Base-by-base conservation (phyloP, 2,329 filamentous ascomycete genomes). In the Fusarium sacchari region DNA sequence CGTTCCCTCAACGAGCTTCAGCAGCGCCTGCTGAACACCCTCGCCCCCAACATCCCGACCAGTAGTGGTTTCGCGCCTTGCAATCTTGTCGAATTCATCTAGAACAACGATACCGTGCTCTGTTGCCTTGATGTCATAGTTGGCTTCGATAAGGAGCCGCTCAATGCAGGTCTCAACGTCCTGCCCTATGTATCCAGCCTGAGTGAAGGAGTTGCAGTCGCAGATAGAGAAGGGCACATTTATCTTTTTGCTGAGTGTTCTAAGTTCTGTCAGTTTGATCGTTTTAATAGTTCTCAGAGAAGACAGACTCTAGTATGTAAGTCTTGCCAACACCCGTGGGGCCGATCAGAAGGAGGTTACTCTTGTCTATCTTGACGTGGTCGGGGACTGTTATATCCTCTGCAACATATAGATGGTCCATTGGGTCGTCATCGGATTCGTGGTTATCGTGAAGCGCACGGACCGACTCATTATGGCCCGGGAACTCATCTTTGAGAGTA, bases 71-170 rank as follows among this genome's bases (percentile, higher is more conserved):
- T 96, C 96, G 32, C 94, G 91, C 42, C 93, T 94, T 4, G 96
- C 95, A 66, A 98, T 95, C 84, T 99, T 99, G 85, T 99, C 96
- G 62, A 99, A 94, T 83, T 99, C 96, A 77, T 99, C 96, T 26
- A 99, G 87, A 63, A 97, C 96, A 52, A 99, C 94, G 63, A 99
- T 98, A 10, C 96, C 96, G 60, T 94, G 90, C 80, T 99, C 96
- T 13, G 95, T 92, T 61, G 92, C 91, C 66, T 91, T 90, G 34
- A 96, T 90, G 76, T 97, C 93, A 81, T 97, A 97, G 80, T 97
- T 96, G 14, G 96, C 91, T 67, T 97, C 95, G 62, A 97, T 93
- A 15, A 99, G 87, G 32, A 99, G 87, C 49, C 96, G 89, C 79
- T 98, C 94, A 44, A 99, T 94, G 77, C 96, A 98, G 2, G 94